A percentile compares a stretch with the other conserved stretches of the same genome.
Conservation (phyloP, 2,329 filamentous ascomycete genomes). For the Myotisia sp. region DNA sequence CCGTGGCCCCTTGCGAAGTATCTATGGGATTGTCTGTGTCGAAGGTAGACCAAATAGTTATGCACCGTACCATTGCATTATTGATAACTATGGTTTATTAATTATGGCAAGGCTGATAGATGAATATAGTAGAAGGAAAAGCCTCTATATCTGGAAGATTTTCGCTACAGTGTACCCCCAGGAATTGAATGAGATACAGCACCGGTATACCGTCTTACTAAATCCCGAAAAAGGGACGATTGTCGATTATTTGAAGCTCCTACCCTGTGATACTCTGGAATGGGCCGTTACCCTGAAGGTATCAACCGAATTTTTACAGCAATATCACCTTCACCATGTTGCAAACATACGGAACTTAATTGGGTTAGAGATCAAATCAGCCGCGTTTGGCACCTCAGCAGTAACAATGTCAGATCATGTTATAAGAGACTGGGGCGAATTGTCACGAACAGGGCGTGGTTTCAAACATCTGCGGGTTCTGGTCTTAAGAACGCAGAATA, state of each 20-base stretch:
- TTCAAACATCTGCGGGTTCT: constrained; percentile 28
- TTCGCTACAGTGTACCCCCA: constrained; percentile 25
- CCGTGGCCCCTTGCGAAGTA: constrained; percentile 28
- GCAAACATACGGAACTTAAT: constrained; percentile 27
- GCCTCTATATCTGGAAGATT: constrained; percentile 32
- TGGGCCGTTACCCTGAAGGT: constrained; percentile 27
- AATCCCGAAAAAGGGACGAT: constrained; percentile 19
- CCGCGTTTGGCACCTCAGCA: constrained; percentile 9
- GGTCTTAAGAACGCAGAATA: constrained; percentile 21
- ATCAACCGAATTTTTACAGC: constrained; percentile 18
- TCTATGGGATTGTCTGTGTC: constrained; percentile 26
- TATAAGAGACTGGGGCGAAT: constrained; percentile 29
- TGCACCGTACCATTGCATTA: not conserved
- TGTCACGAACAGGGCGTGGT: constrained; percentile 18
- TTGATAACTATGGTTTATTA: constrained; percentile 5
- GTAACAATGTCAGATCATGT: constrained; percentile 26
- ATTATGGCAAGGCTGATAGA: too few species aligned
- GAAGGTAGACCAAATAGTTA: constrained; percentile 18
- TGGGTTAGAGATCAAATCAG: constrained; percentile 24
- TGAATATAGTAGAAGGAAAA: constrained; percentile 21
- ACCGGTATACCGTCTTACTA: constrained; percentile 21
- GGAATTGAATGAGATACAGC: constrained; percentile 19
- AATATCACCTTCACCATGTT: constrained; percentile 26
- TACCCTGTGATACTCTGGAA: constrained; percentile 18
- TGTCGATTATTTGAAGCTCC: constrained; percentile 22